Evolutionary conservation across 768 basidiomycete genomes (phyloP), one percentile per base, ranked within the genome.

Genomic region (Austroboletus festivus): DNA sequence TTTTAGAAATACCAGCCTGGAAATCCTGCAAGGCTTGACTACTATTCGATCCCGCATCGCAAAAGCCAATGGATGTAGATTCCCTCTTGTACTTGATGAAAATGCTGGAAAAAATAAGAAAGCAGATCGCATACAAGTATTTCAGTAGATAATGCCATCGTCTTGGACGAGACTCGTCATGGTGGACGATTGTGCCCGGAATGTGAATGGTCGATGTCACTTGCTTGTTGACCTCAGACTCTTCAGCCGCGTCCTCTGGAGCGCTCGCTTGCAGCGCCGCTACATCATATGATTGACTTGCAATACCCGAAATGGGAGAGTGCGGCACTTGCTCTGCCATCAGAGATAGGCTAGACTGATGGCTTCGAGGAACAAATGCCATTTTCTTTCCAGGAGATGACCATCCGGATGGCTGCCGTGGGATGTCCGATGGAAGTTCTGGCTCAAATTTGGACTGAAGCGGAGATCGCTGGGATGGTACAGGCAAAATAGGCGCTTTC

Each of bases 1-100:
- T 68, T 30, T 77, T 76, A n/a, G 68, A 59, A 46, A 77, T 67
- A 37, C 68, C 68, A 5, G 68, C 69, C 38, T 76, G 73, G 18
- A 82, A 56, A 13, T 64, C 68, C 48, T 80, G 78, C 42, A 90
- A 67, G 3, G 71, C 69, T 20, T 56, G 64, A 63, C 86, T 93
- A 23, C 82, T 85, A 54, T 73, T 70, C 47, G 65, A 78, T 18
- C 79, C 84, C 30, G 77, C 67, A 53, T 88, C 81, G 60, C 90
- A 93, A 66, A 81, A 93, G 5, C 91, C 90, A 55, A 93, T 82
- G 11, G 73, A 64, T 3, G 82, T 71, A 5, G 89, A 89, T 55
- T 86, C 81, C 12, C 55, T 50, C 68, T 89, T 90, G 72, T 81
- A 87, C 16, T 73, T 72, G 57, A 73, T 55, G 18, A 73, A 52